A percentile compares a stretch with the other conserved stretches of the same genome.
Conservation (phyloP, 1,139 yeast species). For the Magnusiomyces suaveolens region DNA sequence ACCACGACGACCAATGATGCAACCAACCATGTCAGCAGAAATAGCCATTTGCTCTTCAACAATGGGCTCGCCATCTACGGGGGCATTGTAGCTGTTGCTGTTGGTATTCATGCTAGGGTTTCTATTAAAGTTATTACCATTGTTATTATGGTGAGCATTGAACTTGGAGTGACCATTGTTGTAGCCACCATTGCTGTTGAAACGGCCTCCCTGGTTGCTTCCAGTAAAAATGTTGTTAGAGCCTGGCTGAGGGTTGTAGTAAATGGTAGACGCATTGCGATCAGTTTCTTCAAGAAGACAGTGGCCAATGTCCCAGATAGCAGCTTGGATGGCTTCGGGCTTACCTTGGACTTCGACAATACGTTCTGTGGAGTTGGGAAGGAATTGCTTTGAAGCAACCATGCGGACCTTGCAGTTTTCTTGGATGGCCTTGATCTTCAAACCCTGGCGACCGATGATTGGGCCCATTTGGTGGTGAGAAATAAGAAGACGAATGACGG, state of each 20-base stretch:
- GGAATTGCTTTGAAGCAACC: constrained; percentile 79
- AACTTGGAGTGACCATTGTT: constrained; percentile 1
- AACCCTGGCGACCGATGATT: constrained; percentile 77
- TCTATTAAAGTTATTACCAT: constrained; percentile 9
- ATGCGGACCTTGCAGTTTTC: constrained; percentile 61
- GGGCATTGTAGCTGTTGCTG: constrained; percentile 9
- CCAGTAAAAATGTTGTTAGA: constrained; percentile 8
- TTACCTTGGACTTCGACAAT: constrained; percentile 82
- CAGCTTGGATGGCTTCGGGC: constrained; percentile 49
- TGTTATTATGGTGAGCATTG: not conserved
- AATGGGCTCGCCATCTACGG: constrained; percentile 18
- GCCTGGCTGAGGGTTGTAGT: constrained; percentile 49
- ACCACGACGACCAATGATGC: constrained; percentile 82
- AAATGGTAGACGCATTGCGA: constrained; percentile 51
- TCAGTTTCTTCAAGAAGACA: constrained; percentile 66
- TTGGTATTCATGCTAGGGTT: constrained; percentile 3
- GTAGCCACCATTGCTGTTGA: constrained; percentile 8
- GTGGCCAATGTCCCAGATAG: constrained; percentile 55
- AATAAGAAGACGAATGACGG: constrained; percentile 59
- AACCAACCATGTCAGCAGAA: constrained; percentile 83
- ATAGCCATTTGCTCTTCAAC: constrained; percentile 42
- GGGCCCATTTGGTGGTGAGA: constrained; percentile 90
- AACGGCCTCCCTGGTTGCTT: not conserved
- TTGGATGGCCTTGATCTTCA: constrained; percentile 73
- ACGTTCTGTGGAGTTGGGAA: constrained; percentile 79